These are phyloP conservation scores for Euphorbia corollata DNA, from an alignment of 441 rosid genomes.

Conservation along the genomic window DNA sequence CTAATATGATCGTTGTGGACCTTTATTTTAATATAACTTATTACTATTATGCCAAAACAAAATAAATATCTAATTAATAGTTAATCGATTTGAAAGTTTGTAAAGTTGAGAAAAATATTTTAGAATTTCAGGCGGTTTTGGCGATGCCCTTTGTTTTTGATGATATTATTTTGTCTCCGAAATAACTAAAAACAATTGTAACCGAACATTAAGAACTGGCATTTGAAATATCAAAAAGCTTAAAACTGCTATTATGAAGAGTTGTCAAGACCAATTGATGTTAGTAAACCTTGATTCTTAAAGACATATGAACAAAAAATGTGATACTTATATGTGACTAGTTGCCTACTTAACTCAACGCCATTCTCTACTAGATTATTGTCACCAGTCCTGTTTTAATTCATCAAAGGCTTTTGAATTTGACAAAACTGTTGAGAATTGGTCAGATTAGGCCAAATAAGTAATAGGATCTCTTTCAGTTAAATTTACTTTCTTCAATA, in stretches of 20 bases:
- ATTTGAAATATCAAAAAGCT: no score
- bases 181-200: no score
- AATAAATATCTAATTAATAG: neutral
- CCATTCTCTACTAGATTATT: neutral
- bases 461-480: no score
- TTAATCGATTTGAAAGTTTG: neutral
- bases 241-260: no score
- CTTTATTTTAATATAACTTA: conserved; percentile 2
- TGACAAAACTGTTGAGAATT: neutral
- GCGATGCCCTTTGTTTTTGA: no score
- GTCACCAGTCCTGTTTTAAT: neutral
- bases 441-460: conserved; percentile 11
- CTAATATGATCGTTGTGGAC: conserved; percentile 19
- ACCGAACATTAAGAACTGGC: no score
- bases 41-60: neutral
- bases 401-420: neutral
- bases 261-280: no score
- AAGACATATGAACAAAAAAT: neutral
- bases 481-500: no score
- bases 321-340: neutral
- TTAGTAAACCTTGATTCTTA: no score
- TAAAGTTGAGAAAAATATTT: neutral
- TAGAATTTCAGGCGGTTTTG: no score
- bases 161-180: no score
- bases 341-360: no score